Evolutionary conservation across 306 rosid species (phyloP).

Genomic region (Casuarina glauca): DNA sequence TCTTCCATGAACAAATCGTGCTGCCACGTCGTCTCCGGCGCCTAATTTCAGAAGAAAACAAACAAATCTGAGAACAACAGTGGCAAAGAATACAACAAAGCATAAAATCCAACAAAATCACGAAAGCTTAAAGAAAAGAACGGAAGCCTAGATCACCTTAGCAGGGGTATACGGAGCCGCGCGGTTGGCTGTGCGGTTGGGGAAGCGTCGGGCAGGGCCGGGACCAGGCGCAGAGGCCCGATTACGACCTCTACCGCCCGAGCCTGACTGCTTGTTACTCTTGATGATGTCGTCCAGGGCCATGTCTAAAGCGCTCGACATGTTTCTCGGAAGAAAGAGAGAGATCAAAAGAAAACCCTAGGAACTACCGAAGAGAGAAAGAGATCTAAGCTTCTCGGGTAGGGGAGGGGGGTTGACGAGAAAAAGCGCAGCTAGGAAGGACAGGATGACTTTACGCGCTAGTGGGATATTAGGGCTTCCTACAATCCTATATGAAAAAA

Average conservation of each 20-base stretch:
- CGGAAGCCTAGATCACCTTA: constrained; percentile 40
- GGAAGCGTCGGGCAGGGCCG: constrained; percentile 83
- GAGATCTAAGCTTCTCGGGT: constrained; percentile 8
- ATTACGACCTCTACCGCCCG: constrained; percentile 52
- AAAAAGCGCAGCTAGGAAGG: not conserved
- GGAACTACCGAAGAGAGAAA: constrained; percentile 17
- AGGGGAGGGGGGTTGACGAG: not conserved
- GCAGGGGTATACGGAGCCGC: constrained; percentile 58
- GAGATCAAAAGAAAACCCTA: constrained; percentile 15
- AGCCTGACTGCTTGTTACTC: constrained; percentile 82
- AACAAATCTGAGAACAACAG: not conserved
- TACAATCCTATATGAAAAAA: too few relatives aligned
- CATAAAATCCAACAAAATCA: not conserved
- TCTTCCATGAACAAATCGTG: constrained; percentile 79
- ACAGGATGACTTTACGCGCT: not conserved
- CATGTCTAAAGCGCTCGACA: constrained; percentile 80
- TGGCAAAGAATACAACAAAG: not conserved
- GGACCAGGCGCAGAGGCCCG: constrained; percentile 55
- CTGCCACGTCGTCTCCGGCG: constrained; percentile 90
- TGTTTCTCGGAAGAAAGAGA: constrained; percentile 9
- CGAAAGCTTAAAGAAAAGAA: not conserved
- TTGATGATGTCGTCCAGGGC: constrained; percentile 86
- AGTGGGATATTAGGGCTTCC: not conserved
- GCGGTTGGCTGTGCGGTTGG: constrained; percentile 66
- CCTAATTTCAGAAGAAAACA: constrained; percentile 46